A percentile compares a stretch with the other conserved stretches of the same genome.
Evolutionary conservation across 495 filamentous ascomycete genomes (phyloP).

Genomic region (Xylaria grammica): DNA sequence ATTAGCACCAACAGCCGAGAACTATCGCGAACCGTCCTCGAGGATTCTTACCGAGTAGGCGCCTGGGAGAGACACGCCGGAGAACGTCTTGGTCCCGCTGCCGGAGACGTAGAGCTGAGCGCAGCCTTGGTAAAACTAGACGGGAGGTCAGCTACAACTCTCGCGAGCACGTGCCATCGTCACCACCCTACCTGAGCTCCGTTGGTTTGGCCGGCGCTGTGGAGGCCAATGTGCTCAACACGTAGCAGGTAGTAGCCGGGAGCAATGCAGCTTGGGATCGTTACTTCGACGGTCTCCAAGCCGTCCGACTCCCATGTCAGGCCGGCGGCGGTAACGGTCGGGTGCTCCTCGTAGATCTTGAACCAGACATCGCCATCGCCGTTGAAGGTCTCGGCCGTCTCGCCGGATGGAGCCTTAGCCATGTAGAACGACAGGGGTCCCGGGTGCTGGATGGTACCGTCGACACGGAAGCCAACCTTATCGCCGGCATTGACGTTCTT

Average conservation of each 20-base stretch:
- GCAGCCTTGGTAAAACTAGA: conserved; percentile 55
- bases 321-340: conserved; percentile 37
- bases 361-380: conserved; percentile 57
- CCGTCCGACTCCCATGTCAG: conserved; percentile 47
- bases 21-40: not conserved
- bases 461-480: conserved; percentile 48
- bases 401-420: conserved; percentile 52
- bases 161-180: not conserved
- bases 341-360: conserved; percentile 58
- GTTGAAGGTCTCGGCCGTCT: conserved; percentile 48
- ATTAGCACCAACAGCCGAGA: conserved; percentile 5
- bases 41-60: conserved; percentile 37
- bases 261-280: conserved; percentile 52
- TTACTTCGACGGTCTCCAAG: conserved; percentile 41
- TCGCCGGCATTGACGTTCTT: conserved; percentile 48
- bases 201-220: conserved; percentile 43
- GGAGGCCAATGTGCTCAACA: conserved; percentile 60
- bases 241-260: conserved; percentile 62
- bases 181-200: conserved; percentile 56
- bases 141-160: not conserved
- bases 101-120: conserved; percentile 47
- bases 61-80: conserved; percentile 46
- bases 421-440: conserved; percentile 53
- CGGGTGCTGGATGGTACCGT: conserved; percentile 50
- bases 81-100: conserved; percentile 43